Evolutionary conservation across 805 yeast genomes (phyloP), one percentile per base, ranked within the genome.

Genomic region (Hanseniaspora taiwanica): DNA sequence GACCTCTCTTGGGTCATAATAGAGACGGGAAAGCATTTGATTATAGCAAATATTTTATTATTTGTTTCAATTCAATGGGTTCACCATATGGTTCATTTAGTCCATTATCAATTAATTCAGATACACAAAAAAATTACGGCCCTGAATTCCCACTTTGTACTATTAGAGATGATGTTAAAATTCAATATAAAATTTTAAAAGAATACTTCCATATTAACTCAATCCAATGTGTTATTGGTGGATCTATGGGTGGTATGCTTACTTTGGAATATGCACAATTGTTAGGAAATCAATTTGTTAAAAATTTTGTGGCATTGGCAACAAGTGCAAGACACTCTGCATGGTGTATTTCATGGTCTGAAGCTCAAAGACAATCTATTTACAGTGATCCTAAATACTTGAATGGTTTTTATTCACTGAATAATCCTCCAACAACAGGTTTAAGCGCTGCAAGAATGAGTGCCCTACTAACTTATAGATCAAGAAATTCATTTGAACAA

Each of bases 301-400:
- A 71, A 44, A 65, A 72, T 33, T 66, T 82, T 18, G 78, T 89
- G 12, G 89, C 96, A 0, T 62, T 89, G 40, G 98, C 98, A 1
- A 89, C 97, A 0, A 77, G 93, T 20, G 96, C 97, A 0, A 69
- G 93, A 53, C 94, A 87, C 35, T 81, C 94, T 2, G 98, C 98
- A 0, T 91, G 98, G 98, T 91, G 97, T 49, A 91, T 91, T 32
- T 83, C 95, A 3, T 91, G 98, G 98, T 89, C 94, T 40, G 98
- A 91, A 56, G 94, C 98, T 2, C 98, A 91, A 62, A 72, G 98
- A 51, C 98, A 91, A 58, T 78, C 94, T 46, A 85, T 91, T 21
- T 91, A 87, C 60, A 80, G 94, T 10, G 98, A 91, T 57, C 97
- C 97, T 8, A 81, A 81, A 54, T 91, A 86, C 58, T 69, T 73